phyloP scores from a whole-genome alignment of 2,329 filamentous ascomycete genomes.

The Alternaria rosae region DNA sequence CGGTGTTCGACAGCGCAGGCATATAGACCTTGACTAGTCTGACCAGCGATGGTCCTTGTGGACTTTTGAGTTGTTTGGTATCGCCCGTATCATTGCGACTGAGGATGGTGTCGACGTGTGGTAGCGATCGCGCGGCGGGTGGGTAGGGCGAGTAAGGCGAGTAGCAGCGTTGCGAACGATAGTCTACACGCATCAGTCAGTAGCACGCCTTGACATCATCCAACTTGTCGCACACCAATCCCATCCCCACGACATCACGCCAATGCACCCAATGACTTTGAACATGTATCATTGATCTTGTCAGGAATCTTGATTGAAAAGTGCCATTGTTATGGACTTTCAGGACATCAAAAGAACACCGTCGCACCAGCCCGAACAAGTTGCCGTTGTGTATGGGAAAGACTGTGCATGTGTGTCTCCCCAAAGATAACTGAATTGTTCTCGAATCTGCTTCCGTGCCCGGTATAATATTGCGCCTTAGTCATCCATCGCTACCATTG shows the following conservation, averaged over 20 bases:
- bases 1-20: background rate
- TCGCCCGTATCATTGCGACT: background rate
- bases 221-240: background rate
- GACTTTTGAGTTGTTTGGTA: background rate
- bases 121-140: background rate
- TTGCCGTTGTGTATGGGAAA: slow-evolving; percentile 42
- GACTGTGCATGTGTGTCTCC: slow-evolving; percentile 42
- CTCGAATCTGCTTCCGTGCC: slow-evolving; percentile 35
- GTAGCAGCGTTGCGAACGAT: background rate
- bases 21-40: background rate
- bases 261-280: slow-evolving; percentile 25
- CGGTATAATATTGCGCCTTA: slow-evolving; percentile 33
- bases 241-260: background rate
- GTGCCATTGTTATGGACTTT: slow-evolving; percentile 48
- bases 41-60: background rate
- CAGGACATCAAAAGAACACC: slow-evolving; percentile 46
- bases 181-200: background rate
- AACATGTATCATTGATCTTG: slow-evolving; percentile 49
- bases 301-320: slow-evolving; percentile 48
- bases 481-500: slow-evolving; percentile 34
- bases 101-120: background rate
- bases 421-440: slow-evolving; percentile 30
- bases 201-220: background rate
- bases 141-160: background rate
- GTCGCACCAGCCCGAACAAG: slow-evolving; percentile 47